Evolutionary conservation across 129 eudicot genomes (phyloP).

Genomic region (Lactuca sativa): DNA sequence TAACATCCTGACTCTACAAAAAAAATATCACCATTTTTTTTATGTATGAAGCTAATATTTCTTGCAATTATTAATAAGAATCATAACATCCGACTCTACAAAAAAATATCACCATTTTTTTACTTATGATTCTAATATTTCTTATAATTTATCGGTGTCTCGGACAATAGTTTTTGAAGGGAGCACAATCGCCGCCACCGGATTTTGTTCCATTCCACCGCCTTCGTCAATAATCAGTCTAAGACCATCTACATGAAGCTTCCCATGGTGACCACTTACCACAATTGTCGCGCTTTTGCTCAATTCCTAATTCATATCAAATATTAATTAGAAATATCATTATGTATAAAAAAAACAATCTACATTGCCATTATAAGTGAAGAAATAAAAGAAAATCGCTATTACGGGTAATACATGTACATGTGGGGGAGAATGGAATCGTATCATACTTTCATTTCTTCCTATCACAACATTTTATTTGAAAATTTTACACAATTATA

Average conservation of each 20-base stretch:
- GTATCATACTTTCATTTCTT: too few species aligned
- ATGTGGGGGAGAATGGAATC: too few species aligned
- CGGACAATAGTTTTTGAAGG: constrained; percentile 68
- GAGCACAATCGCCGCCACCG: constrained; percentile 76
- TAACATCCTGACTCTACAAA: too few species aligned
- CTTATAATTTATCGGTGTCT: constrained; percentile 57
- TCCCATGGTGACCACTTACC: constrained; percentile 94
- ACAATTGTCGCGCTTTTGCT: constrained; percentile 44
- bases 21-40: too few species aligned
- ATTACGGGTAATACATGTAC: too few species aligned
- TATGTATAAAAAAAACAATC: too few species aligned
- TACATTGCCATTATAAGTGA: too few species aligned
- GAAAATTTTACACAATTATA: too few species aligned
- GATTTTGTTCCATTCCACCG: constrained; percentile 66
- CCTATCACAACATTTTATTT: too few species aligned
- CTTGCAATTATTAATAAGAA: not conserved
- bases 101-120: not conserved
- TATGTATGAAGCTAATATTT: too few species aligned
- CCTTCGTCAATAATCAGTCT: constrained; percentile 80
- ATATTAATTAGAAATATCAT: not conserved
- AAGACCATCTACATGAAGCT: constrained; percentile 71
- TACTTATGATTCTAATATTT: not conserved
- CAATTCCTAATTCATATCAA: constrained; percentile 48
- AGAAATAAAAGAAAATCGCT: too few species aligned
- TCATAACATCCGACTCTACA: constrained; percentile 4